These are phyloP conservation scores for Exophiala calicioides DNA, from an alignment of 2,329 filamentous ascomycete species.

Conservation along the genomic window DNA sequence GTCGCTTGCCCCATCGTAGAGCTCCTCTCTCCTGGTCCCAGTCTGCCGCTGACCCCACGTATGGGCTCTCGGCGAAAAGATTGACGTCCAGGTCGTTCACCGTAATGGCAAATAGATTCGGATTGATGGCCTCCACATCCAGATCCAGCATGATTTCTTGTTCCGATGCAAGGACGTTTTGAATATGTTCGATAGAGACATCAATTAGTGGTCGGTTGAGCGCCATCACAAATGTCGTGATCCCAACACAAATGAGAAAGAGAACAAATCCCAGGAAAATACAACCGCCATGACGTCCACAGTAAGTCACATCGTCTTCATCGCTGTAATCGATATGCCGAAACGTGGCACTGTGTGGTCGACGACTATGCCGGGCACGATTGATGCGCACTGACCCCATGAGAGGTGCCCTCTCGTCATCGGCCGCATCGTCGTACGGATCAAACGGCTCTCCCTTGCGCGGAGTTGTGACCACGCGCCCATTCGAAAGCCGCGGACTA, in stretches of 20 bases:
- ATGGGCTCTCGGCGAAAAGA: constrained; percentile 90
- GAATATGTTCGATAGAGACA: constrained; percentile 76
- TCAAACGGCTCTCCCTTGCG: constrained; percentile 71
- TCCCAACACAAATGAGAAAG: constrained; percentile 77
- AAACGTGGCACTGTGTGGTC: constrained; percentile 58
- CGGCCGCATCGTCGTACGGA: constrained; percentile 77
- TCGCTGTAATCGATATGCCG: constrained; percentile 74
- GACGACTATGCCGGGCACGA: constrained; percentile 58
- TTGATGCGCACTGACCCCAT: constrained; percentile 65
- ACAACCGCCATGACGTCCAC: constrained; percentile 79
- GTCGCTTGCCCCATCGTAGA: constrained; percentile 29
- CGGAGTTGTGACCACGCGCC: constrained; percentile 45
- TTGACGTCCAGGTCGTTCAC: constrained; percentile 86
- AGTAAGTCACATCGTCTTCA: constrained; percentile 65
- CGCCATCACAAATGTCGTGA: constrained; percentile 84
- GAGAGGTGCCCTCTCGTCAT: constrained; percentile 85
- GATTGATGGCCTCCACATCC: constrained; percentile 83
- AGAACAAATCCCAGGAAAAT: constrained; percentile 80
- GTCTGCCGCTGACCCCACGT: constrained; percentile 60
- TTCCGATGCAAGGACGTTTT: constrained; percentile 88
- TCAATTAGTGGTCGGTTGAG: constrained; percentile 83
- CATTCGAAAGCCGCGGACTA: constrained; percentile 64
- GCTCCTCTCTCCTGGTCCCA: constrained; percentile 34
- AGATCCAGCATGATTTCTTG: constrained; percentile 95
- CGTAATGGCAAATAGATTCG: constrained; percentile 85